Percentiles rank a stretch among this genome's conserved stretches.
These are phyloP conservation scores for Pneumocystis sp. DNA, from an alignment of 1,139 yeast species.

Conservation along the genomic window DNA sequence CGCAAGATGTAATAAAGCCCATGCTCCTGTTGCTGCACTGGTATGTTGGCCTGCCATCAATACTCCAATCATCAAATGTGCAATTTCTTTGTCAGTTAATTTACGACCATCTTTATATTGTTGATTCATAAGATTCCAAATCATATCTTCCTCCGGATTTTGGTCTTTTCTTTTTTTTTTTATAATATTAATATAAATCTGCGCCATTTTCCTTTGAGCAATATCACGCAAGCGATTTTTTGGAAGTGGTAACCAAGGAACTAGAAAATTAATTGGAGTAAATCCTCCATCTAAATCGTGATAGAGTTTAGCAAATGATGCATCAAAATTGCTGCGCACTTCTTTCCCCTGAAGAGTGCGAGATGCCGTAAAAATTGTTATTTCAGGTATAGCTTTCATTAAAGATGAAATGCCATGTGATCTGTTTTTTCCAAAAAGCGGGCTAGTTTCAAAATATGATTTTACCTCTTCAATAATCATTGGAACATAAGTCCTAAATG, in stretches of 20 bases:
- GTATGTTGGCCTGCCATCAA: slow-evolving; percentile 99
- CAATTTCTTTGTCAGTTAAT: slow-evolving; percentile 92
- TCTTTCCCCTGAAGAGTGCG: slow-evolving; percentile 83
- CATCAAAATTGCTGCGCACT: slow-evolving; percentile 68
- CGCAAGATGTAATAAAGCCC: slow-evolving; percentile 85
- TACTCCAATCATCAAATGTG: slow-evolving; percentile 84
- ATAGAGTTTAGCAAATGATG: slow-evolving; percentile 70
- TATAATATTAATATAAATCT: slow-evolving; percentile 68
- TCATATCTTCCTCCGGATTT: slow-evolving; percentile 70
- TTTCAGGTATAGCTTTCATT: slow-evolving; percentile 78
- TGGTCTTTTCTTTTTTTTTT: slow-evolving; percentile 52
- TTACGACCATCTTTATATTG: slow-evolving; percentile 83
- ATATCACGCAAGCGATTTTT: slow-evolving; percentile 68
- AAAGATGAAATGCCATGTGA: slow-evolving; percentile 48
- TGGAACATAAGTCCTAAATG: slow-evolving; percentile 78
- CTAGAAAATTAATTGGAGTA: slow-evolving; percentile 88
- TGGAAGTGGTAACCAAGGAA: slow-evolving; percentile 86
- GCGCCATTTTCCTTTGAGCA: slow-evolving; percentile 71
- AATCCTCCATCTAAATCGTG: slow-evolving; percentile 92
- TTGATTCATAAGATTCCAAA: slow-evolving; percentile 70
- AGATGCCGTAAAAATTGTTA: slow-evolving; percentile 92
- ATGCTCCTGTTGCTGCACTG: slow-evolving; percentile 87
- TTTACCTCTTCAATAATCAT: slow-evolving; percentile 63
- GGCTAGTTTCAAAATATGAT: slow-evolving; percentile 43
- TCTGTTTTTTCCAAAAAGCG: slow-evolving; percentile 28